Base-by-base conservation (phyloP, 352 stramenopile species). In the Phytophthora parvispora region DNA sequence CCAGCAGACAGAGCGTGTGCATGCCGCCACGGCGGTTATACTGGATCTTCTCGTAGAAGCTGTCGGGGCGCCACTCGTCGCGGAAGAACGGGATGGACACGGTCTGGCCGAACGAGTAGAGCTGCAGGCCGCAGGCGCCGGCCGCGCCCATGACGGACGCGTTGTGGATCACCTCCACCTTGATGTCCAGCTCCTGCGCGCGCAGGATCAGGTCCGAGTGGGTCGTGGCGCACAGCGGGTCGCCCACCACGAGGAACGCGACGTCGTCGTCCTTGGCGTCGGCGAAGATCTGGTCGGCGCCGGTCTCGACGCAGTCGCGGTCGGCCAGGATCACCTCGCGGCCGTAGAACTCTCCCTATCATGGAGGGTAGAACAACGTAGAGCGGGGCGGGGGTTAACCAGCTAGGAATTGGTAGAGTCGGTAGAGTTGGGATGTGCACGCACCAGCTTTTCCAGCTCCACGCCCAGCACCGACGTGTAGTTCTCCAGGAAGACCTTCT, bases 21-120 rank as follows among this genome's bases (percentile, higher is more conserved):
- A 99, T 99, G 38, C 96, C 97, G 40, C 94, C 96, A 40, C 90
- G 78, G 32, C 83, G 83, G 84, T 99, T 99, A 84, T 98, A 98
- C 77, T 90, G 77, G 62, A 99, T 98, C 83, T 99, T 99, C 53
- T 98, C 94, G 84, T 99, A 99, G 74, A 99, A 99, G 65, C 91
- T 99, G 58, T 97, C 97, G 20, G 98, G 98, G 40, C 94, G 94
- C 97, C 98, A 99, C 60, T 97, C 82, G 2, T 94, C 95, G 49
- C 92, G 85, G 83, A 99, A 99, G 73, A 99, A 99, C 40, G 97
- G 97, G 67, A 99, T 99, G 54, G 97, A 99, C 42, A 99, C 94
- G 2, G 97, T 99, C 67, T 99, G 96, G 20, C 98, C 98, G 83
- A 99, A 99, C 51, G 96, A 98, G 83, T 99, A 99, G 12, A 99